These are phyloP conservation scores for Pichia exigua DNA, from an alignment of 805 yeast species.

Conservation along the genomic window DNA sequence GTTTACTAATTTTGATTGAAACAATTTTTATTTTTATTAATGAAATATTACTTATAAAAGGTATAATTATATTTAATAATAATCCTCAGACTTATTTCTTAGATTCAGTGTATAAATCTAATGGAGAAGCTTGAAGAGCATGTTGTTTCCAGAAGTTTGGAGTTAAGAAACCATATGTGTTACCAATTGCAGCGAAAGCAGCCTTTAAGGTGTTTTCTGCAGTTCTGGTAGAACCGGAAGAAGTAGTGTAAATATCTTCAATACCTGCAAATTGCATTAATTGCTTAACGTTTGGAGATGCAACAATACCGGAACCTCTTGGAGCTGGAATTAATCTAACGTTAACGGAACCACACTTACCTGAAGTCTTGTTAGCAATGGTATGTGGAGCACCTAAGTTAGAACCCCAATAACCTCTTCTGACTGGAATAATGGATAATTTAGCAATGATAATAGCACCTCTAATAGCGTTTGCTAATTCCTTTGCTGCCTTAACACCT, in stretches of 20 bases:
- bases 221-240: slow-evolving; percentile 99
- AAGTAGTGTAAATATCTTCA: slow-evolving; percentile 98
- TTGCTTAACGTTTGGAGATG: slow-evolving; percentile 99
- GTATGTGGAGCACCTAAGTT: slow-evolving; percentile 99
- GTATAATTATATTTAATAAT: background rate
- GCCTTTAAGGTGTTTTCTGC: slow-evolving; percentile 99
- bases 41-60: background rate
- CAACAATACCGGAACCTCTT: slow-evolving; percentile 99
- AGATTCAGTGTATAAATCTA: slow-evolving; percentile 89
- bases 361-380: slow-evolving; percentile 94
- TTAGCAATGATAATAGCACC: slow-evolving; percentile 99
- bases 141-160: slow-evolving; percentile 96
- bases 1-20: background rate
- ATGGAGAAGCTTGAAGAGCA: slow-evolving; percentile 83
- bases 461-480: slow-evolving; percentile 99
- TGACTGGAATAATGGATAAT: slow-evolving; percentile 97
- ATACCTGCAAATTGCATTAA: slow-evolving; percentile 99
- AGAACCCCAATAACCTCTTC: slow-evolving; percentile 99
- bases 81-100: background rate
- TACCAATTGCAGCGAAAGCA: slow-evolving; percentile 98
- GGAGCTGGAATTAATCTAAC: slow-evolving; percentile 99
- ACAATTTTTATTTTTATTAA: background rate
- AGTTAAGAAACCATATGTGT: slow-evolving; percentile 99
- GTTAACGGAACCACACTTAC: slow-evolving; percentile 99
- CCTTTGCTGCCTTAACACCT: slow-evolving; percentile 99